phyloP scores from a whole-genome alignment of 1,284 basidiomycete genomes.

The Uromyces viciae-fabae region DNA sequence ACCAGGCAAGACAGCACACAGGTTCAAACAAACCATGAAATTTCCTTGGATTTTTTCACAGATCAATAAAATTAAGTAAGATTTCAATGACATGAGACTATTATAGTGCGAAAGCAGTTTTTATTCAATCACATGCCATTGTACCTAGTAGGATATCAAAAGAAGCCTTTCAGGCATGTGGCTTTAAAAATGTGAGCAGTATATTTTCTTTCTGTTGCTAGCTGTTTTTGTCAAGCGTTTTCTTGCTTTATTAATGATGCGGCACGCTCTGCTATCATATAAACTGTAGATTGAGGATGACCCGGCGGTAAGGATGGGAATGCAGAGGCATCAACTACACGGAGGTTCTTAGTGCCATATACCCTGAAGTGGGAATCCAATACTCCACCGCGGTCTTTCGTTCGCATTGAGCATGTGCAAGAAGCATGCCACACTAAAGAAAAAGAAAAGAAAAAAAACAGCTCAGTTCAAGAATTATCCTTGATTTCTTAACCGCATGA shows the following conservation, averaged over 20 bases:
- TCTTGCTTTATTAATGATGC: conserved; percentile 4
- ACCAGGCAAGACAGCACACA: too few relatives aligned
- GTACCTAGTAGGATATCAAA: not conserved
- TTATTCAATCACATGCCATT: not conserved
- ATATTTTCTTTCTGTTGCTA: not conserved
- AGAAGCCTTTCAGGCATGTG: not conserved
- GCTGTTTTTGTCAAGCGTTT: not conserved
- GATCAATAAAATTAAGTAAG: too few relatives aligned
- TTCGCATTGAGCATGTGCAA: conserved; percentile 68
- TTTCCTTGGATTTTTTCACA: too few relatives aligned
- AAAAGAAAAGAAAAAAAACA: not conserved
- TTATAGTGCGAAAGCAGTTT: too few relatives aligned
- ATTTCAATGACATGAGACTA: too few relatives aligned
- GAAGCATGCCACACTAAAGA: conserved; percentile 52
- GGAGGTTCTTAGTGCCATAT: conserved; percentile 67
- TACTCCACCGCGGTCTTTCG: conserved; percentile 70
- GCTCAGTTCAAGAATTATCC: too few relatives aligned
- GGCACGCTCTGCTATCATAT: conserved; percentile 45
- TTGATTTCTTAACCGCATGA: too few relatives aligned
- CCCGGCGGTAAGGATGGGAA: conserved; percentile 41
- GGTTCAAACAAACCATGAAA: too few relatives aligned
- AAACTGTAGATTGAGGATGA: conserved; percentile 43
- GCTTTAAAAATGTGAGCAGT: not conserved
- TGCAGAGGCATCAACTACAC: conserved; percentile 55
- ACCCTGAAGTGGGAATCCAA: conserved; percentile 69